Conservation (phyloP, 805 yeast genomes). For the Scheffersomyces spartinae region DNA sequence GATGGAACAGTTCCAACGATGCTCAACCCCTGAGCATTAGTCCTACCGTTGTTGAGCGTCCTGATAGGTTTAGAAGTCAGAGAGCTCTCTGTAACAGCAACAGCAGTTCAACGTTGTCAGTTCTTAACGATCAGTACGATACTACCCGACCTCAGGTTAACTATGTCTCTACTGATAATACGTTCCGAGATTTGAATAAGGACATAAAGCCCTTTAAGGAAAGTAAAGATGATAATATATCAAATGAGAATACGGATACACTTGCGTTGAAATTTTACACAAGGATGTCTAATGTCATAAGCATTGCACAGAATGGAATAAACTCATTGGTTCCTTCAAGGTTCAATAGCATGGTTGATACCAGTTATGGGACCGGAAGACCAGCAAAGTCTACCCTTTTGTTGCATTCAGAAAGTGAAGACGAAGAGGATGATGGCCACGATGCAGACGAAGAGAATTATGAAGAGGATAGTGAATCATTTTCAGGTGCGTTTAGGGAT, state of each 20-base stretch:
- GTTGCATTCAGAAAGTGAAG: conserved; percentile 4
- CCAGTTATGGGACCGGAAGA: too few relatives aligned
- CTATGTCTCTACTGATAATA: conserved; percentile 10
- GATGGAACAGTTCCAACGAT: conserved; percentile 9
- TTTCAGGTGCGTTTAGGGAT: too few relatives aligned
- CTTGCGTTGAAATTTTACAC: conserved; percentile 6
- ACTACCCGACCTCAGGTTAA: conserved; percentile 9
- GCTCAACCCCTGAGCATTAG: too few relatives aligned
- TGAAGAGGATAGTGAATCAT: too few relatives aligned
- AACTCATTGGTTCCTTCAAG: conserved; percentile 9
- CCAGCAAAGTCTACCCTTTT: too few relatives aligned
- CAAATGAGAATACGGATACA: too few relatives aligned
- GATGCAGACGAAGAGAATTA: conserved; percentile 4
- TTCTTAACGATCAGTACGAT: conserved; percentile 15
- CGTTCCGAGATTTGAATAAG: conserved; percentile 7
- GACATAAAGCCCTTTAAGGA: conserved; percentile 1
- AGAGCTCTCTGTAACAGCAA: too few relatives aligned
- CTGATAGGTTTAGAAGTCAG: too few relatives aligned
- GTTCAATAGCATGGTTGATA: too few relatives aligned
- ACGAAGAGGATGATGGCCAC: conserved; percentile 7
- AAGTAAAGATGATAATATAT: too few relatives aligned
- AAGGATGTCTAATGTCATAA: conserved; percentile 7
- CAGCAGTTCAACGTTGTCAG: conserved; percentile 17
- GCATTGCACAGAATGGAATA: conserved; percentile 9
- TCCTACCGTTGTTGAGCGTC: too few relatives aligned